These are phyloP conservation scores for Sequoia sempervirens DNA, from an alignment of 75 land plant species.

Conservation along the genomic window DNA sequence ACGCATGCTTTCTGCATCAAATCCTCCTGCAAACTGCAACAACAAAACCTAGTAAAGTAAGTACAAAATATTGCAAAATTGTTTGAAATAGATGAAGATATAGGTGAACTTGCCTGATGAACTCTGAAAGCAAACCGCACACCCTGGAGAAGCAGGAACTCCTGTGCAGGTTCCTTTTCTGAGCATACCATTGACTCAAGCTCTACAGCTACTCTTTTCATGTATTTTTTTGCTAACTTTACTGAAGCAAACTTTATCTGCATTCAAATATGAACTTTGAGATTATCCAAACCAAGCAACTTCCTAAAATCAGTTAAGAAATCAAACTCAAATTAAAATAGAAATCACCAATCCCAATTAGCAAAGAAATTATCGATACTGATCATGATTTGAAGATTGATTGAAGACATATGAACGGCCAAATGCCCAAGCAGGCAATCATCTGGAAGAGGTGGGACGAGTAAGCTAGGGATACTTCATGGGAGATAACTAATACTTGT, in stretches of 20 bases:
- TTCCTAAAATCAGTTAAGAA: not conserved
- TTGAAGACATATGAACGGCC: not conserved
- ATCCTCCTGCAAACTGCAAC: slow-evolving; percentile 86
- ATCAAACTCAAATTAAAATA: not conserved
- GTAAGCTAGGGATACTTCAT: not conserved
- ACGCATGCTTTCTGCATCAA: slow-evolving; percentile 80
- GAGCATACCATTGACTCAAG: slow-evolving; percentile 34
- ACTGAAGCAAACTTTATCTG: slow-evolving; percentile 72
- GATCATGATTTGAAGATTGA: not conserved
- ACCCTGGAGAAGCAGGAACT: slow-evolving; percentile 68
- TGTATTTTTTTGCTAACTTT: slow-evolving; percentile 62
- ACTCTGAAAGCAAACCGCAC: slow-evolving; percentile 77
- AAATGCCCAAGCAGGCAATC: not conserved
- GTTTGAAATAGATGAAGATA: not conserved
- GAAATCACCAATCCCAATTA: not conserved
- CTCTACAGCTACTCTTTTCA: slow-evolving; percentile 65
- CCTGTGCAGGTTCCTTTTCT: slow-evolving; percentile 61
- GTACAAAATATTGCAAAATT: not conserved
- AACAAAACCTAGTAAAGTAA: not conserved
- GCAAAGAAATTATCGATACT: not conserved
- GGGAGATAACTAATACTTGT: not conserved
- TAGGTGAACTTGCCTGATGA: slow-evolving; percentile 45
- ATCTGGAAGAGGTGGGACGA: not conserved
- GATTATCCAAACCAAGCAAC: slow-evolving; percentile 7
- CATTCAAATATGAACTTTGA: no score